phyloP scores from a whole-genome alignment of 139 green algal species.

The Chlorella sp. region DNA sequence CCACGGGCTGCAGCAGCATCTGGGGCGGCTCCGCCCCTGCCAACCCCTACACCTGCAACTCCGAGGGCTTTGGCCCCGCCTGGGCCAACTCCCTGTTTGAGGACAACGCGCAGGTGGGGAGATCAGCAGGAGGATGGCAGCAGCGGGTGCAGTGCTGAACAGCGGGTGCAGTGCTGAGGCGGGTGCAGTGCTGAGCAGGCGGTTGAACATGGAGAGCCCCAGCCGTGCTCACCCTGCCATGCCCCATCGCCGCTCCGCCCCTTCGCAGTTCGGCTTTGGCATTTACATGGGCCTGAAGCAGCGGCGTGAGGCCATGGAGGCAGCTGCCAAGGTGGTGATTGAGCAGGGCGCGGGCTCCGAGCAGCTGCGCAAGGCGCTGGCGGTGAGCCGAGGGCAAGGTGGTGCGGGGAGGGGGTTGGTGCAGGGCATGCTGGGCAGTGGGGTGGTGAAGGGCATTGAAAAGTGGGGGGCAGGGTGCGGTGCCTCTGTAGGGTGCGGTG shows the following conservation, averaged over 20 bases:
- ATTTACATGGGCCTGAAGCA: conserved; percentile 63
- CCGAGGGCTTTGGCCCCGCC: conserved; percentile 57
- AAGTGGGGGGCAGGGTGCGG: no score
- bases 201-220: no score
- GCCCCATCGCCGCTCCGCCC: no score
- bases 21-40: conserved; percentile 65
- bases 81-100: conserved; percentile 77
- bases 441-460: no score
- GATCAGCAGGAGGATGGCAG: no score
- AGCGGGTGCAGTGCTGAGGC: no score
- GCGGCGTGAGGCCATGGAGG: conserved; percentile 46
- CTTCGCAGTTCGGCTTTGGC: conserved; percentile 63
- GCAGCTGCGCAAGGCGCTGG: conserved; percentile 28
- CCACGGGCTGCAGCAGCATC: conserved; percentile 67
- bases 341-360: conserved; percentile 16
- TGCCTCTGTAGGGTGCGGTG: no score
- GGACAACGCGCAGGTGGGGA: conserved; percentile 61
- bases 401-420: no score
- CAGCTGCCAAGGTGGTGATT: conserved; percentile 32
- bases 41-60: conserved; percentile 68
- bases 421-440: no score
- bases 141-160: neutral
- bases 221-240: neutral
- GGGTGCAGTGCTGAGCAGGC: neutral
- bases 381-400: no score